Base-by-base conservation (phyloP, 2,329 filamentous ascomycete species). In the Elsinoe batatas region DNA sequence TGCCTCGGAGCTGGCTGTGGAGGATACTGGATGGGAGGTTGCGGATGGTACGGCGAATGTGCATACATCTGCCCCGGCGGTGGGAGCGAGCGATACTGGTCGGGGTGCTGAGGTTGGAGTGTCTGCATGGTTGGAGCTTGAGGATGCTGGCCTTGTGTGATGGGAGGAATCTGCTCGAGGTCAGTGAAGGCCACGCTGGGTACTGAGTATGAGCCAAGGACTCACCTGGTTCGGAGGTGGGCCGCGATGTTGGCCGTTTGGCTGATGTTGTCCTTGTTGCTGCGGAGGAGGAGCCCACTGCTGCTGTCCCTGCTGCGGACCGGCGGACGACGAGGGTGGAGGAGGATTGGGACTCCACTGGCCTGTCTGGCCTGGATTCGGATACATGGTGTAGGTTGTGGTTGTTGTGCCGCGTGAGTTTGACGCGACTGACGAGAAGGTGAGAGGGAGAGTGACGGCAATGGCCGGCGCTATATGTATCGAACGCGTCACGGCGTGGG, bases 1-100 rank as follows among this genome's bases (percentile, higher is more conserved):
- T 82, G 79, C 56, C 79, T 74, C 13, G 79, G 79, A n/a, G 79
- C 79, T 33, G 76, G 75, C 63, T 76, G 74, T 51, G 68, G 66
- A 44, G 64, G 66, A 43, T 74, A 73, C 10, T 67, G 69, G 54
- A 72, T 72, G 55, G 69, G 69, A 53, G 70, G 70, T 57, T 63
- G 68, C 60, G 72, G 71, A 47, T 70, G 67, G 57, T 74, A 68
- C 44, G 68, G 71, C 54, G 71, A 71, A 56, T 68, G 58, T 57
- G 67, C 61, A 62, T 74, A 75, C 71, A 75, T 70, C 33, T 72
- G 69, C 57, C 71, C 69, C 56, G 74, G 74, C 40, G 73, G 71
- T 36, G 74, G 73, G 56, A 74, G 66, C 53, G 65, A 64, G 56
- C 72, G 72, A 62, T 75, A 75, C 58, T 69, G 72, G 59, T 76